Percentiles rank a stretch among this genome's conserved stretches.
Evolutionary conservation across 768 basidiomycete species (phyloP).

Genomic region (Phlegmacium glaucopus): DNA sequence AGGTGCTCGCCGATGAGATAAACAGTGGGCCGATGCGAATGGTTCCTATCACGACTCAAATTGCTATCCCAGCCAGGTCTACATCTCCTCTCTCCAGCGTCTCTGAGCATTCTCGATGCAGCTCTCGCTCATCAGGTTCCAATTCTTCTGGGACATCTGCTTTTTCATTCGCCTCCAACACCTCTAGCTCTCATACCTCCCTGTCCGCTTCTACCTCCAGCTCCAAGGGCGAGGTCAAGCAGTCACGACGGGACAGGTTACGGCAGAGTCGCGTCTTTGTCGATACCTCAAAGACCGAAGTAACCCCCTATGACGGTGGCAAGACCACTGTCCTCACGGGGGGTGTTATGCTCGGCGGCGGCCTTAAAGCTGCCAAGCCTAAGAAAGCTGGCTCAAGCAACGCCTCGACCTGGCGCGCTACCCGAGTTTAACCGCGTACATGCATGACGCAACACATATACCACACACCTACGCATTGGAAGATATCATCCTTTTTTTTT

Average conservation of each 20-base stretch:
- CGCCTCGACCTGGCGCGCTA: constrained; percentile 49
- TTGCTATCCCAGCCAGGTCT: constrained; percentile 49
- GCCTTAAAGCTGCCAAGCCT: constrained; percentile 29
- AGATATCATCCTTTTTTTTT: constrained; percentile 19
- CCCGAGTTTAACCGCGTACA: constrained; percentile 39
- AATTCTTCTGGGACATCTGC: constrained; percentile 44
- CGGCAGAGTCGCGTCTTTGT: constrained; percentile 70
- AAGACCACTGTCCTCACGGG: constrained; percentile 87
- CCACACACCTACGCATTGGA: constrained; percentile 18
- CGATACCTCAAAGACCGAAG: constrained; percentile 71
- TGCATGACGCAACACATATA: constrained; percentile 6
- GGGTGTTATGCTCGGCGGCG: constrained; percentile 80
- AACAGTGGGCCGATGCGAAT: constrained; percentile 60
- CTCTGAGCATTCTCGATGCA: constrained; percentile 66
- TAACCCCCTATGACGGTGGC: constrained; percentile 84
- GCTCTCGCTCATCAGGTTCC: constrained; percentile 72
- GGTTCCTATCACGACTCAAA: constrained; percentile 59
- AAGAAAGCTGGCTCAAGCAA: constrained; percentile 26
- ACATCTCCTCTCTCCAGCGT: constrained; percentile 56
- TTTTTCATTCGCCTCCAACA: constrained; percentile 52
- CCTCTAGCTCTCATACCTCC: constrained; percentile 43
- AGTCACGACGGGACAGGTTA: constrained; percentile 67
- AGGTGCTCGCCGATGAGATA: constrained; percentile 71
- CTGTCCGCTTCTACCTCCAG: constrained; percentile 30
- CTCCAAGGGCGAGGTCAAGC: constrained; percentile 34